Evolutionary conservation across 768 basidiomycete genomes (phyloP).

Genomic region (Amanita rubescens): DNA sequence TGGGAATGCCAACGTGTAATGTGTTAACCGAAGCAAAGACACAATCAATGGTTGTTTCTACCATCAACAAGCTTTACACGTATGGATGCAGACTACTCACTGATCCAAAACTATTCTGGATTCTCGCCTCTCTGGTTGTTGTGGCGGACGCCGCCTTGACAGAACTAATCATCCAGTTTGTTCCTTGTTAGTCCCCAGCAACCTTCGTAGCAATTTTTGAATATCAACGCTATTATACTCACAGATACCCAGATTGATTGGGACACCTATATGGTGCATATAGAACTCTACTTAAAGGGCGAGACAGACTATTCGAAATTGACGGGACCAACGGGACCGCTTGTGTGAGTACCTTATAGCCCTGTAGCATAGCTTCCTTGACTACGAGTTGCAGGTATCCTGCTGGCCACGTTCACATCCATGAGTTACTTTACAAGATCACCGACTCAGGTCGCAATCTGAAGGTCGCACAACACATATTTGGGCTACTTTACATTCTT

Average conservation of each 20-base stretch:
- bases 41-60: not conserved
- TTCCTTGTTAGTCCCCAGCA: constrained; percentile 62
- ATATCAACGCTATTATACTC: constrained; percentile 3
- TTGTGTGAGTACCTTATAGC: constrained; percentile 57
- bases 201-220: not conserved
- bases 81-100: constrained; percentile 32
- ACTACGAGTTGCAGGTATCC: constrained; percentile 62
- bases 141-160: constrained; percentile 75
- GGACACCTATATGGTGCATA: constrained; percentile 91
- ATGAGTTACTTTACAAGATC: constrained; percentile 58
- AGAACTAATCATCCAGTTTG: constrained; percentile 67
- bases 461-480: constrained; percentile 67
- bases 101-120: constrained; percentile 58
- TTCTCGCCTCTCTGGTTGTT: constrained; percentile 54
- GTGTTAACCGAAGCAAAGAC: not conserved
- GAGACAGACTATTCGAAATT: constrained; percentile 79
- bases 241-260: constrained; percentile 98
- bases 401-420: constrained; percentile 85
- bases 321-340: constrained; percentile 84
- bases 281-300: constrained; percentile 69
- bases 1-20: not conserved
- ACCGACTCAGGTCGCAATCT: constrained; percentile 58
- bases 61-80: not conserved
- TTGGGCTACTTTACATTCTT: constrained; percentile 62
- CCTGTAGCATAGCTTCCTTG: not conserved